Percentiles rank a stretch among this genome's conserved stretches.
These are phyloP conservation scores for Hypoxylon fragiforme DNA, from an alignment of 495 filamentous ascomycete genomes.

Conservation along the genomic window DNA sequence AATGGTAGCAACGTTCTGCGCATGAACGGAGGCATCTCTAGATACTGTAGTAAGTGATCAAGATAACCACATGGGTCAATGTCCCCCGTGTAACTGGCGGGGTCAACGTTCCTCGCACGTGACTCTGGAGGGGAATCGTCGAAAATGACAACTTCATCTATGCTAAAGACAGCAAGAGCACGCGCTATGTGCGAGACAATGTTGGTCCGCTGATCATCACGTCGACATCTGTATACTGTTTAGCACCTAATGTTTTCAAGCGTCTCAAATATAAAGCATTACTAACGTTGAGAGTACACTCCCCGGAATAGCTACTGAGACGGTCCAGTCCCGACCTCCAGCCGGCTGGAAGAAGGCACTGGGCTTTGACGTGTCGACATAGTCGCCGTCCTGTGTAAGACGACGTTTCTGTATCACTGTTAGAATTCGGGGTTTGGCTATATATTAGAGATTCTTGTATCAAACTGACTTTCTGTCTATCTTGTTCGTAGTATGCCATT, in stretches of 20 bases:
- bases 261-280: neutral
- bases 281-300: slow-evolving; percentile 54
- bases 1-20: slow-evolving; percentile 67
- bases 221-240: slow-evolving; percentile 39
- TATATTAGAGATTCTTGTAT: slow-evolving; percentile 3
- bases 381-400: slow-evolving; percentile 42
- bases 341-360: slow-evolving; percentile 43
- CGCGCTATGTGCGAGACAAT: slow-evolving; percentile 71
- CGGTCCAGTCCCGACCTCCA: slow-evolving; percentile 48
- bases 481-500: slow-evolving; percentile 38
- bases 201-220: slow-evolving; percentile 66
- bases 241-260: slow-evolving; percentile 4
- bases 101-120: slow-evolving; percentile 45
- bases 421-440: too few species aligned
- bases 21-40: slow-evolving; percentile 77
- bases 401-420: slow-evolving; percentile 44
- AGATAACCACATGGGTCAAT: slow-evolving; percentile 71
- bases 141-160: slow-evolving; percentile 78
- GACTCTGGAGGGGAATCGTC: slow-evolving; percentile 57
- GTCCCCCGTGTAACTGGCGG: slow-evolving; percentile 62
- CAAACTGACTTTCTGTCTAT: slow-evolving; percentile 36
- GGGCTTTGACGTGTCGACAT: slow-evolving; percentile 38
- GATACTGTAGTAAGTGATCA: slow-evolving; percentile 69
- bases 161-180: slow-evolving; percentile 71
- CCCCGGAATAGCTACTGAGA: slow-evolving; percentile 52